A percentile compares a stretch with the other conserved stretches of the same genome.
phyloP scores from a whole-genome alignment of 2,329 filamentous ascomycete genomes.

The Lecanicillium sp. region DNA sequence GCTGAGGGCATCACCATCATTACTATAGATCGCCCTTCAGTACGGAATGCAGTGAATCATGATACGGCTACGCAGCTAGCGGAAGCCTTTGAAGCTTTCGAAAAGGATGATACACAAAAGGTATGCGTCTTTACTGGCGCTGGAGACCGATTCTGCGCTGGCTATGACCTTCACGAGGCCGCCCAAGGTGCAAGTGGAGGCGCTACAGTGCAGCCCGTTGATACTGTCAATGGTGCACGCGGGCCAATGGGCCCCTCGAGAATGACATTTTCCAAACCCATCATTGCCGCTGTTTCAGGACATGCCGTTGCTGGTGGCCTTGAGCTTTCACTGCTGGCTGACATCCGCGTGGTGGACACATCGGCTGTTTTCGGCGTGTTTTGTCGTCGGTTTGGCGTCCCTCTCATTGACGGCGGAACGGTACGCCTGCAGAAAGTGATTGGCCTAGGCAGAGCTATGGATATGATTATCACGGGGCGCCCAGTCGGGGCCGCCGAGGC shows the following conservation, averaged over 20 bases:
- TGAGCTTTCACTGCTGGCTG: constrained; percentile 43
- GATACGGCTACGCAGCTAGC: constrained; percentile 39
- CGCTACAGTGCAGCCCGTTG: constrained; percentile 7
- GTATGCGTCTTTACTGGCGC: constrained; percentile 42
- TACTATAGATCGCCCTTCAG: constrained; percentile 41
- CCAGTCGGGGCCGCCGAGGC: constrained; percentile 41
- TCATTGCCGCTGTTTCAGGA: constrained; percentile 43
- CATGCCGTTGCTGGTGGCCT: constrained; percentile 46
- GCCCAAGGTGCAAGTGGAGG: constrained; percentile 14
- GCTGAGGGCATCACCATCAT: constrained; percentile 43
- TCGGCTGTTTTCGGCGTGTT: constrained; percentile 48
- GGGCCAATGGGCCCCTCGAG: constrained; percentile 46
- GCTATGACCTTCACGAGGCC: constrained; percentile 43
- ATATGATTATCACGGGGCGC: constrained; percentile 49
- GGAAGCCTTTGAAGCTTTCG: constrained; percentile 39
- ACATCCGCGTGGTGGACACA: constrained; percentile 45
- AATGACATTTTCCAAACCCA: constrained; percentile 40
- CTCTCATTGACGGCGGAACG: constrained; percentile 35
- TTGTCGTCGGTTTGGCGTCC: constrained; percentile 35
- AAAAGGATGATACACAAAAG: constrained; percentile 40
- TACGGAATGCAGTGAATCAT: constrained; percentile 44
- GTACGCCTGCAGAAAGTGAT: constrained; percentile 43
- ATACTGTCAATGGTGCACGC: constrained; percentile 13
- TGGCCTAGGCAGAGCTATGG: constrained; percentile 44
- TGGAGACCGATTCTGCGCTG: constrained; percentile 42